Percentiles rank a stretch among this genome's conserved stretches.
Conservation (phyloP, 345 rosid species). For the Syzygium grande region DNA sequence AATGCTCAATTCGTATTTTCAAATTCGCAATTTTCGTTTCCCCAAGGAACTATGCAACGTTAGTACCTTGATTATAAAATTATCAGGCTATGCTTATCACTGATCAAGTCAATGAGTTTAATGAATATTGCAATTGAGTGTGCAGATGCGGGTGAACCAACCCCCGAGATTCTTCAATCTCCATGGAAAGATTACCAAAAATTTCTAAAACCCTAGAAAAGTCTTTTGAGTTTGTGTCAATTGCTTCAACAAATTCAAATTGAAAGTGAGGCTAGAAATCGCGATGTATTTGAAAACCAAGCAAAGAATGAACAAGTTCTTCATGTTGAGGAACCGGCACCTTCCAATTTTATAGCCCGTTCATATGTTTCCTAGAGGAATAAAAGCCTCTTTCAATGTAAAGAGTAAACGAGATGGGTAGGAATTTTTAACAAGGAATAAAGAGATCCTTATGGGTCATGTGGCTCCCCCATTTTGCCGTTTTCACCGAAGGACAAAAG, state of each 20-base stretch:
- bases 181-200: neutral
- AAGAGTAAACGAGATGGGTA: neutral
- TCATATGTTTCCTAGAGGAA: neutral
- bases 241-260: neutral
- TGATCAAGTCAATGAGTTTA: neutral
- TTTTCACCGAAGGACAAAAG: neutral
- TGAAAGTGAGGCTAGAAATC: neutral
- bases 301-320: neutral
- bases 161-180: neutral
- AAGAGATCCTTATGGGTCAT: neutral
- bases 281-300: neutral
- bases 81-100: neutral
- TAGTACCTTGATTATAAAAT: neutral
- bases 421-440: neutral
- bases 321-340: neutral
- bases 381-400: neutral
- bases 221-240: neutral
- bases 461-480: neutral
- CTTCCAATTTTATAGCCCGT: neutral
- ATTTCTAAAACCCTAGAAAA: neutral
- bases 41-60: neutral
- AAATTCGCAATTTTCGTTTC: too few relatives aligned
- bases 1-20: too few relatives aligned
- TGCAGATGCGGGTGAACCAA: neutral
- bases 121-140: neutral